phyloP scores from a whole-genome alignment of 352 stramenopile genomes.

The Pythium scleroteichum region DNA sequence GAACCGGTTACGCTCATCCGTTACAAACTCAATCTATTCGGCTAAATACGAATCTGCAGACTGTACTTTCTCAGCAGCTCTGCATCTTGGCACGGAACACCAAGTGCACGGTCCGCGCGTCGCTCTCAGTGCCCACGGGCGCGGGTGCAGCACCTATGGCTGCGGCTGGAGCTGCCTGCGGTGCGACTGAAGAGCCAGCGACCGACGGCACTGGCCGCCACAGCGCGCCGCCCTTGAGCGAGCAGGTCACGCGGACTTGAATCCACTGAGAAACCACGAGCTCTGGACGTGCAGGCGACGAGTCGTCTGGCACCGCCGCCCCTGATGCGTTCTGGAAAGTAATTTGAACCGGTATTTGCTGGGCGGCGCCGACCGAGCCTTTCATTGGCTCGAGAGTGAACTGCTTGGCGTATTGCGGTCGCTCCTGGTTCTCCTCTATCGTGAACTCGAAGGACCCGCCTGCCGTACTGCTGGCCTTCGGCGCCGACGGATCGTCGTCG shows the following conservation, averaged over 20 bases:
- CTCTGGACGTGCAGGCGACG: conserved; percentile 2
- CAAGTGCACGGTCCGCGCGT: conserved; percentile 25
- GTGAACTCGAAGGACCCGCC: conserved; percentile 60
- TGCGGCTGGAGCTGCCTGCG: background rate
- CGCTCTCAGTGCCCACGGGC: conserved; percentile 12
- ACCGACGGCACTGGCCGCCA: conserved; percentile 22
- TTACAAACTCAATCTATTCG: conserved; percentile 12
- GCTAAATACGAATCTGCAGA: conserved; percentile 26
- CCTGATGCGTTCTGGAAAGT: conserved; percentile 27
- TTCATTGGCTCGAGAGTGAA: conserved; percentile 76
- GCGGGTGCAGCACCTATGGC: conserved; percentile 1
- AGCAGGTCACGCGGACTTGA: conserved; percentile 31
- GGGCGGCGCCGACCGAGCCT: conserved; percentile 46
- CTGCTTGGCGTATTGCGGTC: conserved; percentile 52
- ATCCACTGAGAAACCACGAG: conserved; percentile 34
- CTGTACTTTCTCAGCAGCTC: conserved; percentile 16
- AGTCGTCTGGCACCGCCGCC: background rate
- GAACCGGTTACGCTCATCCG: background rate
- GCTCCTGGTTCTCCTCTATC: conserved; percentile 46
- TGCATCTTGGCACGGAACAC: conserved; percentile 30
- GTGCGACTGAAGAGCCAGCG: background rate
- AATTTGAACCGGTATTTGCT: conserved; percentile 67
- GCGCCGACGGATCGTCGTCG: conserved; percentile 11
- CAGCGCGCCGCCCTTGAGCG: conserved; percentile 25
- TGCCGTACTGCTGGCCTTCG: conserved; percentile 5